Conservation (phyloP, 2,329 filamentous ascomycete genomes). For the Phyllosticta citribraziliensis region DNA sequence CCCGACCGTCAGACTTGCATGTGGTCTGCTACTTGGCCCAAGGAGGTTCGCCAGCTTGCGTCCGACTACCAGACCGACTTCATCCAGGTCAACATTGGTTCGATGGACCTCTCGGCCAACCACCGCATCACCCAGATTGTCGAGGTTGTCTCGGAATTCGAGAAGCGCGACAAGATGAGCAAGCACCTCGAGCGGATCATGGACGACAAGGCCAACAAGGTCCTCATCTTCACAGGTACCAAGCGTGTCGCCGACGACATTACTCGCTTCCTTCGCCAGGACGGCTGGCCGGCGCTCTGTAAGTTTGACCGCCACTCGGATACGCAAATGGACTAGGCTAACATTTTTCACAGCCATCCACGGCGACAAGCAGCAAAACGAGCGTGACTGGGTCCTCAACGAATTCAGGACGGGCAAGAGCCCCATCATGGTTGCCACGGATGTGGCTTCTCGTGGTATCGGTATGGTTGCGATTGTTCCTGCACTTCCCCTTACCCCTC, state of each 20-base stretch:
- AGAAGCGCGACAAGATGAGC: slow-evolving; percentile 96
- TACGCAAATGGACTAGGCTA: slow-evolving; percentile 31
- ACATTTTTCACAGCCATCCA: slow-evolving; percentile 63
- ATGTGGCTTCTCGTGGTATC: slow-evolving; percentile 99
- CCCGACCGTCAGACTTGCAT: slow-evolving; percentile 98
- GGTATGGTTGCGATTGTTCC: slow-evolving; percentile 74
- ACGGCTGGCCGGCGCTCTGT: slow-evolving; percentile 96
- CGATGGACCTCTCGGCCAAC: slow-evolving; percentile 91
- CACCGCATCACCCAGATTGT: slow-evolving; percentile 97
- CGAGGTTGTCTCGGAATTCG: slow-evolving; percentile 88
- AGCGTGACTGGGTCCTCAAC: slow-evolving; percentile 98
- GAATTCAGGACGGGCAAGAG: slow-evolving; percentile 99
- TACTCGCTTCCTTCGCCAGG: slow-evolving; percentile 90
- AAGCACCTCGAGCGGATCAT: slow-evolving; percentile 97
- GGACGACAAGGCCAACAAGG: slow-evolving; percentile 92
- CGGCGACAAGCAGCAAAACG: slow-evolving; percentile 98
- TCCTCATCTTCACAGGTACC: slow-evolving; percentile 78
- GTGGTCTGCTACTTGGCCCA: slow-evolving; percentile 99
- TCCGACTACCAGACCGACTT: slow-evolving; percentile 88
- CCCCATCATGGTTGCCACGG: slow-evolving; percentile 99
- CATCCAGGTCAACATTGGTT: slow-evolving; percentile 98
- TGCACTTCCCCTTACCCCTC: slow-evolving; percentile 24
- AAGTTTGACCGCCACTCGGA: slow-evolving; percentile 34
- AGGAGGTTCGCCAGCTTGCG: slow-evolving; percentile 89
- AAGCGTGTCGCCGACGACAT: slow-evolving; percentile 97